These are phyloP conservation scores for Coemansia sp. DNA, from an alignment of 192 early-diverging fungal species.

Conservation along the genomic window DNA sequence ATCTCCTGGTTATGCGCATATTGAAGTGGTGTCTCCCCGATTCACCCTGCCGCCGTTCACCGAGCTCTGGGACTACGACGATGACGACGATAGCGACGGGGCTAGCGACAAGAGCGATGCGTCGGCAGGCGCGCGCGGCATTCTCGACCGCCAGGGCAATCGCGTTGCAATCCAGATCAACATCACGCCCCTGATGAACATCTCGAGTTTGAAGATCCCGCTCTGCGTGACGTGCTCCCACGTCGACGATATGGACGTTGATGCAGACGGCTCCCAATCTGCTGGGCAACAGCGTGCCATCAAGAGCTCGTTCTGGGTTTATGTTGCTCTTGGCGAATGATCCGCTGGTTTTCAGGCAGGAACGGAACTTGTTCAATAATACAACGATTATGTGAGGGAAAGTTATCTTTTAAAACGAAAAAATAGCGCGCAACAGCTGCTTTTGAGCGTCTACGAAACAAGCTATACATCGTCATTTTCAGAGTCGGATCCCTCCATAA, in stretches of 20 bases:
- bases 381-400: too few species aligned
- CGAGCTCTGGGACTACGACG: constrained; percentile 83
- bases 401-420: too few species aligned
- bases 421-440: too few species aligned
- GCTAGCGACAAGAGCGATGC: constrained; percentile 1
- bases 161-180: constrained; percentile 46
- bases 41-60: constrained; percentile 76
- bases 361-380: neutral
- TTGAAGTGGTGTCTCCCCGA: constrained; percentile 62
- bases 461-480: constrained; percentile 3
- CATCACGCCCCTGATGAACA: constrained; percentile 23
- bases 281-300: constrained; percentile 17
- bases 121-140: constrained; percentile 13
- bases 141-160: constrained; percentile 49
- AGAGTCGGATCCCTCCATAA: constrained; percentile 56
- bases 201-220: constrained; percentile 31
- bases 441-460: too few species aligned
- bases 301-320: constrained; percentile 49
- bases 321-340: constrained; percentile 34
- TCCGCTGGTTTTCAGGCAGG: neutral
- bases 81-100: constrained; percentile 44
- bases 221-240: constrained; percentile 46
- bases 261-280: neutral
- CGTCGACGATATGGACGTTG: constrained; percentile 35
- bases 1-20: constrained; percentile 35